Evolutionary conservation across 2,329 filamentous ascomycete species (phyloP).

Genomic region (Rhynchosporium agropyri): DNA sequence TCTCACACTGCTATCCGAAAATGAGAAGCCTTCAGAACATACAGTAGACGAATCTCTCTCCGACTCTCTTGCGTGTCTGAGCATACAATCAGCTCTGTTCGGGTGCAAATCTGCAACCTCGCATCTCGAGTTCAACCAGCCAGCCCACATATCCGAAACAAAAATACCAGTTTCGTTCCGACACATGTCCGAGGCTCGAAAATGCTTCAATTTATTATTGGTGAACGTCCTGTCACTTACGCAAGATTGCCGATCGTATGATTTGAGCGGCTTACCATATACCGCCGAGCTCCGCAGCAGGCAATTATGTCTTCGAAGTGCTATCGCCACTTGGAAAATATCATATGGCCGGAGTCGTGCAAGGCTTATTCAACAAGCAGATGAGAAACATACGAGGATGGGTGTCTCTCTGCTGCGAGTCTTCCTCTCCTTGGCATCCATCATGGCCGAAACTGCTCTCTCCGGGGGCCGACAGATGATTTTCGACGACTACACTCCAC

Average conservation of each 20-base stretch:
- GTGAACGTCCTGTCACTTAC: not conserved
- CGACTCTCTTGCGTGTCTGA: constrained; percentile 1
- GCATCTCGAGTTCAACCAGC: constrained; percentile 10
- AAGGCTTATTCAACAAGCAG: not conserved
- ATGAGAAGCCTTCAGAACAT: not conserved
- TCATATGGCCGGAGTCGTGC: constrained; percentile 3
- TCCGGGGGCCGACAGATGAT: not conserved
- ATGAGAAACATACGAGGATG: not conserved
- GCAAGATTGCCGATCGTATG: not conserved
- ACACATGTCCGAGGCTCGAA: constrained; percentile 9
- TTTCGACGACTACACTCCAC: constrained; percentile 13
- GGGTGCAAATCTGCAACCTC: constrained; percentile 8
- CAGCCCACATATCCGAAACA: not conserved
- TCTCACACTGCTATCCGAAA: not conserved
- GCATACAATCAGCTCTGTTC: constrained; percentile 11
- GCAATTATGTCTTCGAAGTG: constrained; percentile 6
- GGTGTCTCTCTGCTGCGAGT: constrained; percentile 2
- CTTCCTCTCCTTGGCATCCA: constrained; percentile 8
- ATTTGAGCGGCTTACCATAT: not conserved
- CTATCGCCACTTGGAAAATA: constrained; percentile 10
- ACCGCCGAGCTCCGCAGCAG: not conserved
- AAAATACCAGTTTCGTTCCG: constrained; percentile 6
- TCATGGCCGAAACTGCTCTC: constrained; percentile 10
- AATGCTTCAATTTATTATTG: constrained; percentile 2
- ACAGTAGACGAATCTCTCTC: constrained; percentile 14